Evolutionary conservation across 306 rosid genomes (phyloP).

Genomic region (Cicer pinnatifidum): DNA sequence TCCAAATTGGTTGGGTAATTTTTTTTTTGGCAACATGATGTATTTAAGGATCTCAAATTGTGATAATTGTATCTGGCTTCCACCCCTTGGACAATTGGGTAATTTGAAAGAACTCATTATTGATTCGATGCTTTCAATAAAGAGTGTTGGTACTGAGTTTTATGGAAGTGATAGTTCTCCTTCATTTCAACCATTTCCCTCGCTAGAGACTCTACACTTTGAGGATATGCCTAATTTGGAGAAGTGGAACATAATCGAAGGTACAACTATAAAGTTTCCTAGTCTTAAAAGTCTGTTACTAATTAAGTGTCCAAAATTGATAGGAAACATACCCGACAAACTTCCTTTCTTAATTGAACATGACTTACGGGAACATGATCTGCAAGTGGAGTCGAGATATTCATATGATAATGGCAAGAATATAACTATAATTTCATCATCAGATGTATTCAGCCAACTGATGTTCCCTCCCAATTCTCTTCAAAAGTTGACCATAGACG

Average conservation of each 20-base stretch:
- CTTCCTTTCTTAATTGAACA: not conserved
- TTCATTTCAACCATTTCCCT: slow-evolving; percentile 41
- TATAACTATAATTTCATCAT: not conserved
- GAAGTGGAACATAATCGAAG: slow-evolving; percentile 11
- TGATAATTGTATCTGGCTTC: slow-evolving; percentile 5
- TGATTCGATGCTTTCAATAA: not conserved
- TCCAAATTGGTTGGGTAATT: slow-evolving; percentile 11
- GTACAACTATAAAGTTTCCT: not conserved
- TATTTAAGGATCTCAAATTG: not conserved
- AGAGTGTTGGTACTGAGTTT: slow-evolving; percentile 26
- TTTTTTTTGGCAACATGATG: slow-evolving; percentile 19
- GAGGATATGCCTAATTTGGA: slow-evolving; percentile 17
- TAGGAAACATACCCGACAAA: slow-evolving; percentile 1
- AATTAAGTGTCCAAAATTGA: slow-evolving; percentile 28
- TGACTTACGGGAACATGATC: not conserved
- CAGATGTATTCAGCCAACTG: not conserved
- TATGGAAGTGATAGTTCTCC: not conserved
- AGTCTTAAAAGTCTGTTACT: not conserved
- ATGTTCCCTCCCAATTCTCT: not conserved
- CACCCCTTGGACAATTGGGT: slow-evolving; percentile 7
- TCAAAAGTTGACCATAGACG: not conserved
- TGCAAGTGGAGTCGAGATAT: not conserved
- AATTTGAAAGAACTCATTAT: slow-evolving; percentile 18
- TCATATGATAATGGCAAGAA: not conserved
- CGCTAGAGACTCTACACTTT: not conserved